These are phyloP conservation scores for Fragaria vesca DNA, from an alignment of 306 rosid species.

Conservation along the genomic window DNA sequence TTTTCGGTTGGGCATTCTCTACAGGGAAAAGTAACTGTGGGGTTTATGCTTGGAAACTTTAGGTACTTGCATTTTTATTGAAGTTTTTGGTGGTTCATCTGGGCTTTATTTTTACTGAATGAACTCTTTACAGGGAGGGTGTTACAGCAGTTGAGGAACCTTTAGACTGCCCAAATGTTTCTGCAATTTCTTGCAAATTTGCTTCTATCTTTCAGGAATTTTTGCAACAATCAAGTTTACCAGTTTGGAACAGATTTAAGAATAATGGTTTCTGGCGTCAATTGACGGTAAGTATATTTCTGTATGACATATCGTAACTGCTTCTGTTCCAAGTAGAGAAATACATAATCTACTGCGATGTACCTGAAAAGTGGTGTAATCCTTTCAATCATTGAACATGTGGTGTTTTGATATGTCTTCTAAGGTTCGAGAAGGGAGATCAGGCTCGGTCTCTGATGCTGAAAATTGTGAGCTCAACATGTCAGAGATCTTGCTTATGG, in stretches of 20 bases:
- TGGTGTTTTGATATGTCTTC: slow-evolving; percentile 13
- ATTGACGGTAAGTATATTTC: slow-evolving; percentile 57
- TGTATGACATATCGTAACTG: slow-evolving; percentile 11
- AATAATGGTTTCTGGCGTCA: slow-evolving; percentile 97
- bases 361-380: not conserved
- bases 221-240: slow-evolving; percentile 67
- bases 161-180: slow-evolving; percentile 85
- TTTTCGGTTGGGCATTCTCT: slow-evolving; percentile 91
- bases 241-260: slow-evolving; percentile 92
- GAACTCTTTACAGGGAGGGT: slow-evolving; percentile 73
- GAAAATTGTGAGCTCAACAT: slow-evolving; percentile 47
- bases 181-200: slow-evolving; percentile 63
- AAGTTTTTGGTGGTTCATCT: slow-evolving; percentile 21
- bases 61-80: slow-evolving; percentile 50
- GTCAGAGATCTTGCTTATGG: slow-evolving; percentile 87
- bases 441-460: slow-evolving; percentile 42
- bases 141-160: slow-evolving; percentile 96
- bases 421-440: slow-evolving; percentile 92
- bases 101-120: slow-evolving; percentile 27
- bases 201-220: slow-evolving; percentile 88
- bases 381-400: slow-evolving; percentile 9
- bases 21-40: slow-evolving; percentile 78
- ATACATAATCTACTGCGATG: not conserved
- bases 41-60: slow-evolving; percentile 94
- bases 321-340: slow-evolving; percentile 11